phyloP scores from a whole-genome alignment of 345 rosid species.

The Syzygium grande region DNA sequence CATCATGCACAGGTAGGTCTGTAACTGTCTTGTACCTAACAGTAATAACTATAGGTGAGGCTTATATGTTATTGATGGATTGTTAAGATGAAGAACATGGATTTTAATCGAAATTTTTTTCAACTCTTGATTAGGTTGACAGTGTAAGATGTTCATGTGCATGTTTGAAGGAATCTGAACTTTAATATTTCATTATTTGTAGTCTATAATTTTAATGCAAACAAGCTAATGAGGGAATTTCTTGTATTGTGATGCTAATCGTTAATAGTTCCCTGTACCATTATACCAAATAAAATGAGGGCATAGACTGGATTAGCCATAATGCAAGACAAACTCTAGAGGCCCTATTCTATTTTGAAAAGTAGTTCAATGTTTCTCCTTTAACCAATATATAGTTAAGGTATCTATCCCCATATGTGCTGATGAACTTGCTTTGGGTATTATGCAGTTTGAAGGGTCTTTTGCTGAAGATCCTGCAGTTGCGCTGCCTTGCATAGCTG shows the following conservation, averaged over 20 bases:
- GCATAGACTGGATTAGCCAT: neutral
- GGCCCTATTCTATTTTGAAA: neutral
- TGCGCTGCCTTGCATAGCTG: conserved; percentile 50
- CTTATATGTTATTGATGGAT: neutral
- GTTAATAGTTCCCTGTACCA: neutral
- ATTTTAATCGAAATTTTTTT: neutral
- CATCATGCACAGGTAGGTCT: neutral
- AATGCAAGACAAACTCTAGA: neutral
- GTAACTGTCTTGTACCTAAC: neutral
- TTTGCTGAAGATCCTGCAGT: conserved; percentile 47
- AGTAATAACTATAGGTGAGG: neutral
- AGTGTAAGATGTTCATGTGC: neutral
- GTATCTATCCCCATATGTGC: neutral
- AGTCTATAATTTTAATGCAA: neutral
- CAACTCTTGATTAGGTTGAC: neutral
- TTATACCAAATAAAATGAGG: neutral
- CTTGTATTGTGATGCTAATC: neutral
- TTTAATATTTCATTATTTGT: neutral
- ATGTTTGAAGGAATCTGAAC: neutral
- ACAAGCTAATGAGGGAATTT: neutral
- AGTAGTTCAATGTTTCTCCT: neutral
- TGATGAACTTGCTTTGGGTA: conserved; percentile 6
- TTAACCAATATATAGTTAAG: neutral
- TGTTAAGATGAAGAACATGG: neutral
- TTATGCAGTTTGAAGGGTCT: conserved; percentile 48